These are phyloP conservation scores for Elsinoe fawcettii DNA, from an alignment of 2,329 filamentous ascomycete species.

Conservation along the genomic window DNA sequence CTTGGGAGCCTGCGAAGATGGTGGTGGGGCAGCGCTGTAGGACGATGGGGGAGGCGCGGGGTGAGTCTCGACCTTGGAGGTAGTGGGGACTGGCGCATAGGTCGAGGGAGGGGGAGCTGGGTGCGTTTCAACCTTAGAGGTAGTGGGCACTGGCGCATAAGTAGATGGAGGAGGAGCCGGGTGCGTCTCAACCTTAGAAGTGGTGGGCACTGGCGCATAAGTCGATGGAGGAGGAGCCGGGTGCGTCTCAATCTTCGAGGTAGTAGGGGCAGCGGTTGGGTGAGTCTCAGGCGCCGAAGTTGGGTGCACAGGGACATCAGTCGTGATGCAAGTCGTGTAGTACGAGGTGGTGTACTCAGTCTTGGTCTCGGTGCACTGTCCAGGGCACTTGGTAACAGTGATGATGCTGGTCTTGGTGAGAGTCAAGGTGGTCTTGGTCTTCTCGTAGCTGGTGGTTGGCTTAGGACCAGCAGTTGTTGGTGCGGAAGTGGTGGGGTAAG, in stretches of 20 bases:
- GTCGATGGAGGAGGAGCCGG: slow-evolving; percentile 2
- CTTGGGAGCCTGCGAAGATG: not conserved
- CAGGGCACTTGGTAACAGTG: slow-evolving; percentile 12
- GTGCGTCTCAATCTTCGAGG: too few species aligned
- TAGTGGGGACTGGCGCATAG: not conserved
- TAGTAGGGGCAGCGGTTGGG: not conserved
- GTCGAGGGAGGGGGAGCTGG: not conserved
- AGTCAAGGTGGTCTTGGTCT: not conserved
- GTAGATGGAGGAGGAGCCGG: not conserved
- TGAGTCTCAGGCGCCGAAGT: not conserved
- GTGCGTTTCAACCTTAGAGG: not conserved
- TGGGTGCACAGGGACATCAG: not conserved
- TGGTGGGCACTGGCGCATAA: not conserved
- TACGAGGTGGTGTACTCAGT: not conserved
- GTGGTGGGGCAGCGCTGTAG: not conserved
- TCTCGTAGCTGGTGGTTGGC: not conserved
- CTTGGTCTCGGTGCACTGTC: not conserved
- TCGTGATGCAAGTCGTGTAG: slow-evolving; percentile 6
- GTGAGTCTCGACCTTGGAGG: not conserved
- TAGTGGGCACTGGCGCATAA: not conserved
- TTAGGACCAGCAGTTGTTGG: not conserved
- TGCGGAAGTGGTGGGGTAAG: not conserved
- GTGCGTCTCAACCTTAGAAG: not conserved
- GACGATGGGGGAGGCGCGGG: not conserved
- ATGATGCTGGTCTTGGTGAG: slow-evolving; percentile 1